Evolutionary conservation across 306 rosid species (phyloP).

Genomic region (Castanea mollissima): DNA sequence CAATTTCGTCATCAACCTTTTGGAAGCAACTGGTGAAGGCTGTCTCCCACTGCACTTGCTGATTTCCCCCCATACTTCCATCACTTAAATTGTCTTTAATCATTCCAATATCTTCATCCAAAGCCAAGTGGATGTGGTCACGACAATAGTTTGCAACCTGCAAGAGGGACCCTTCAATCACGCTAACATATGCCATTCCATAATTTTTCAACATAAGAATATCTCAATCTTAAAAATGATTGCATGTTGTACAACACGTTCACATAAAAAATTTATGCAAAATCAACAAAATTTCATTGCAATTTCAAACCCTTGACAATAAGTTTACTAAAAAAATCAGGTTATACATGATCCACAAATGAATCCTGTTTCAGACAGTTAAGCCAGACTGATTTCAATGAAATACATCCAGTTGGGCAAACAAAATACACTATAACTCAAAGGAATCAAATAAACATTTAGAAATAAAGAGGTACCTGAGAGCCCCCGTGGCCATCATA

Average conservation of each 20-base stretch:
- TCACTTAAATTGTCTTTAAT: conserved; percentile 18
- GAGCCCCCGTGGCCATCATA: conserved; percentile 70
- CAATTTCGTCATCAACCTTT: conserved; percentile 52
- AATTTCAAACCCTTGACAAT: not conserved
- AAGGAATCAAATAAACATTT: conserved; percentile 1
- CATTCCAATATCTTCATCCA: conserved; percentile 45
- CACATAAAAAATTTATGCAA: not conserved
- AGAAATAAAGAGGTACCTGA: conserved; percentile 38
- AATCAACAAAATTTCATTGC: not conserved
- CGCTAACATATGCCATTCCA: not conserved
- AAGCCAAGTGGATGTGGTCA: conserved; percentile 50
- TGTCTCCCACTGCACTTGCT: conserved; percentile 45
- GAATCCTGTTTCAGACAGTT: not conserved
- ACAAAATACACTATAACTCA: not conserved
- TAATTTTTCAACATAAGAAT: not conserved
- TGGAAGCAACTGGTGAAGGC: conserved; percentile 43
- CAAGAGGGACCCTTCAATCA: conserved; percentile 14
- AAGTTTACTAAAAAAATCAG: not conserved
- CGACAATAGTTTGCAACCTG: conserved; percentile 62
- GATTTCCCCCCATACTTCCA: conserved; percentile 27
- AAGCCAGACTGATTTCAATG: not conserved
- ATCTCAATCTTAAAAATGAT: not conserved
- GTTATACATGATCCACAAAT: not conserved
- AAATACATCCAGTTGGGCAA: not conserved
- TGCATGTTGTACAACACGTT: not conserved